Evolutionary conservation across 208 protist genomes (phyloP), one percentile per base, ranked within the genome.

Genomic region (Leishmania arabica): DNA sequence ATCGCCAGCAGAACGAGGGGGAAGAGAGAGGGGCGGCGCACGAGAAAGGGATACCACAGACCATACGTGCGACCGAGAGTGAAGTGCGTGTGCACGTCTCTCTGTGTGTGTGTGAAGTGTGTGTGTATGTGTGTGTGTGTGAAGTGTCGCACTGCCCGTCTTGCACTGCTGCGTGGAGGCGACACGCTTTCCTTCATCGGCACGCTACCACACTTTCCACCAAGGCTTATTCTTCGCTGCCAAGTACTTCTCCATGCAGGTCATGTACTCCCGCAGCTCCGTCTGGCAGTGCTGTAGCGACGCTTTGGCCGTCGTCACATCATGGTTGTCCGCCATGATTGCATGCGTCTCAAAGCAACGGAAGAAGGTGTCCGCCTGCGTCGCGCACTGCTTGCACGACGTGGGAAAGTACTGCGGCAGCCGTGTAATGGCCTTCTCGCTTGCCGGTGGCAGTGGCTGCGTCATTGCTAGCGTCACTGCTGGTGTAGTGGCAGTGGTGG

Each of bases 351-450:
- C 91, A 83, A 96, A 96, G 77, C 93, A 96, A 4, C 83, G 56
- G 73, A 96, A 96, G 79, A 96, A 96, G 27, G 70, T 31, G 11
- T 93, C 81, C 17, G 93, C 93, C 62, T 56, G 71, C 47, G 76
- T 65, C 0, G 78, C 62, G 85, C 93, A 96, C 77, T 90, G 71
- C 73, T 86, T 88, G 62, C 88, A 88, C 15, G 81, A 86, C n/a
- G 90, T 93, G 3, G 93, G 93, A 75, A 96, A 96, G 88, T 95
- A 96, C 9, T 27, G 83, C 13, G 93, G 93, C 34, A 96, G 81
- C 1, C 75, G 81, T n/a, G 72, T 88, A 54, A 93, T 85, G 34
- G 62, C 73, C 54, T 66, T 49, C 62, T 86, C 65, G 40, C 69
- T 47, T 62, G 53, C 31, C 27, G 51, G 72, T 54, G 72, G 51